Base-by-base conservation (phyloP, 164 flowering plant species). In the Brasenia schreberi region DNA sequence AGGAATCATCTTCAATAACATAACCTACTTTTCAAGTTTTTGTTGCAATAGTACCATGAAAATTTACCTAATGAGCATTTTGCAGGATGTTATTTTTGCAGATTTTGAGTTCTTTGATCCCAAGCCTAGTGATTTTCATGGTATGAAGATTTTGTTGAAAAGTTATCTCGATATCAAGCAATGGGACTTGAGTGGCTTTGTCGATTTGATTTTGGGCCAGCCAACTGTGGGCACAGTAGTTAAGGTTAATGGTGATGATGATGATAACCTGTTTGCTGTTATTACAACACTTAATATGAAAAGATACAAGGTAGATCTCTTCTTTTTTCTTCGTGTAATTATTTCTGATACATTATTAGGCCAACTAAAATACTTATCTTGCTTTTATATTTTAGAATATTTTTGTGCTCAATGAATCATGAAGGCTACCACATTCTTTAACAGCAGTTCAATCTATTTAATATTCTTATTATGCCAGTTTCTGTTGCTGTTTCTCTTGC, bases 101-200 rank as follows among this genome's bases (percentile, higher is more conserved):
- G 94, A 95, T 78, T 90, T 92, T 77, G 94, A 78, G 42, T 92
- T 92, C 80, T 92, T 88, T 72, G 96, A 90, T 78, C 97, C 94
- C 6, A 89, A 87, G 73, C 80, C 92, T 0, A 77, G 73, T 63
- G 97, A 95, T 68, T 95, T 95, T 67, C 90, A 88, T 74, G 97
- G 97, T 61, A 89, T 88, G 64, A 91, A 92, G 83, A 81, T 73
- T 67, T 76, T 95, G 77, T 81, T 95, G 64, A 90, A 87, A 74
- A 76, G 74, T 11, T 95, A 87, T 70, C 89, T 92, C 63, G 97
- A 85, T 68, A 73, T 81, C 69, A 74, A 70, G 66, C 67, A 78
- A 61, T 95, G 97, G 99, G 94, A 92, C 82, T 73, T 87, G 76
- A 88, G 88, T 71, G 87, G 87, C 43, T 88, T 95, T 70, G 92